Percentiles rank a stretch among this genome's conserved stretches.
Conservation (phyloP, 2,329 filamentous ascomycete genomes). For the Sordariomycetes sp. region DNA sequence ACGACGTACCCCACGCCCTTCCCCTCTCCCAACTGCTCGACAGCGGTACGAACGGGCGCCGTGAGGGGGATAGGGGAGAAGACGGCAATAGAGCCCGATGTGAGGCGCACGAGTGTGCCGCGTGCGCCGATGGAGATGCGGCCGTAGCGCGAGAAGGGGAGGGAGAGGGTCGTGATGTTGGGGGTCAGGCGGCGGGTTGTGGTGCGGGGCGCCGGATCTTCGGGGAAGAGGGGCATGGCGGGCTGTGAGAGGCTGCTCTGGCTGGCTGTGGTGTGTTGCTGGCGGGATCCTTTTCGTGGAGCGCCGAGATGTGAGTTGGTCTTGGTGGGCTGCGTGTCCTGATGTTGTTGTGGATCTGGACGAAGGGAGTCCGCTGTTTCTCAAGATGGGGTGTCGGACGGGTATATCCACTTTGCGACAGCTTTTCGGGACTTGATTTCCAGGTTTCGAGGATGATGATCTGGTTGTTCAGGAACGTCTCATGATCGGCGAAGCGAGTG, state of each 20-base stretch:
- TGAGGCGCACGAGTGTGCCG: conserved; percentile 73
- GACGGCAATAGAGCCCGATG: conserved; percentile 65
- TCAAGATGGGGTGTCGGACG: too few relatives aligned
- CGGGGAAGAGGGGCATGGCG: conserved; percentile 38
- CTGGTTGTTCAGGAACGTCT: too few relatives aligned
- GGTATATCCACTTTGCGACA: too few relatives aligned
- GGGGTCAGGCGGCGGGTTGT: conserved; percentile 78
- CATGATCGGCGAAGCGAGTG: too few relatives aligned
- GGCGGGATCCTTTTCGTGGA: neutral
- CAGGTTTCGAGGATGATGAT: too few relatives aligned
- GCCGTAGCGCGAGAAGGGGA: conserved; percentile 76
- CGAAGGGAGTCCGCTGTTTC: too few relatives aligned
- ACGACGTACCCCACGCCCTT: conserved; percentile 65
- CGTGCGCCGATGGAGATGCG: conserved; percentile 72
- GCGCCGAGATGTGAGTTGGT: neutral
- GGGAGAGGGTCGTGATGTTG: conserved; percentile 63
- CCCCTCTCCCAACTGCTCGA: conserved; percentile 40
- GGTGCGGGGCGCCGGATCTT: conserved; percentile 70
- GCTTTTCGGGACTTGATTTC: too few relatives aligned
- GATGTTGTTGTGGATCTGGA: too few relatives aligned
- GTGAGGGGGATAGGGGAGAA: conserved; percentile 89
- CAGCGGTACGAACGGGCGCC: conserved; percentile 51
- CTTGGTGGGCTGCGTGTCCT: too few relatives aligned
- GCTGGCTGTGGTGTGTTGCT: neutral
- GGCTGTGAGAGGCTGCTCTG: neutral